phyloP scores from a whole-genome alignment of 176 grass and related monocot species.

The Otatea glauca region DNA sequence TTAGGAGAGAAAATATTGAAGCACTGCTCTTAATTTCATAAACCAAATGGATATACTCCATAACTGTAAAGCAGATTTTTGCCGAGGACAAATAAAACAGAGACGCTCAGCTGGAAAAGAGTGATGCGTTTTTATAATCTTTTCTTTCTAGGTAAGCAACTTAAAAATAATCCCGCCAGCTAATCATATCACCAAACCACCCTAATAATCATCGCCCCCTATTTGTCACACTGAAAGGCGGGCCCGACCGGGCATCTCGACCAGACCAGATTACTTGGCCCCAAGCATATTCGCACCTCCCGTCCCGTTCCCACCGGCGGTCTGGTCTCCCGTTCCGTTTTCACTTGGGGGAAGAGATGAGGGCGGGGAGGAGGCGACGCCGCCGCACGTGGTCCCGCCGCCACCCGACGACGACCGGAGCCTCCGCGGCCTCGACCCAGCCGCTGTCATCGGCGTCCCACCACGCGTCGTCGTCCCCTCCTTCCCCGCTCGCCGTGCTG shows the following conservation, averaged over 20 bases:
- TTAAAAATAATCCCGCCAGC: neutral
- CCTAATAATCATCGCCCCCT: too few species aligned
- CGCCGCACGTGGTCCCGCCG: slow-evolving; percentile 23
- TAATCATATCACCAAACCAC: too few species aligned
- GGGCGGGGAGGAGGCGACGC: neutral
- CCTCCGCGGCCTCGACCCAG: neutral
- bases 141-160: neutral
- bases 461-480: neutral
- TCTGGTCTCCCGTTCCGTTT: neutral
- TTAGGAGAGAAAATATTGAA: too few species aligned
- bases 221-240: too few species aligned
- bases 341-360: neutral
- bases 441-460: slow-evolving; percentile 55
- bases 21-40: neutral
- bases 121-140: neutral
- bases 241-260: slow-evolving; percentile 16
- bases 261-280: neutral
- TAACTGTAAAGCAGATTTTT: neutral
- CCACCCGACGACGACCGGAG: slow-evolving; percentile 50
- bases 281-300: slow-evolving; percentile 34
- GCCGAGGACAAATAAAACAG: neutral
- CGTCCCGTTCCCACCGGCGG: too few species aligned
- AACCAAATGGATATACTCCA: neutral
- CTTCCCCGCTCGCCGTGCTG: slow-evolving; percentile 40
- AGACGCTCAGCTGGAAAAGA: neutral